Conservation (phyloP, 2,329 filamentous ascomycete genomes). For the Exophiala aquamarina region DNA sequence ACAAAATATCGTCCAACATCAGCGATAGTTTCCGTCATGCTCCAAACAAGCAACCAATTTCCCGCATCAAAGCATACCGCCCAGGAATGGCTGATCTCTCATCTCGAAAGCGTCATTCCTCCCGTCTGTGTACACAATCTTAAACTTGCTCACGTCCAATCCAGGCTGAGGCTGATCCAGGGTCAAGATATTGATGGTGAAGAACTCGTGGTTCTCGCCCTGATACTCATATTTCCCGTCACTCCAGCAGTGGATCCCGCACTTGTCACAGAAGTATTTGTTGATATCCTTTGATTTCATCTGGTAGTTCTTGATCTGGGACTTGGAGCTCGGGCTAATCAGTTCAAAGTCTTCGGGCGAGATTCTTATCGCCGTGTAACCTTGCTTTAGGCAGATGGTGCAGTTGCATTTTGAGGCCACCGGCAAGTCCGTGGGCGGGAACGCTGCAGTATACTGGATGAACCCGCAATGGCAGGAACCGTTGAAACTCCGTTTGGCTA, state of each 20-base stretch:
- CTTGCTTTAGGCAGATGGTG: conserved; percentile 26
- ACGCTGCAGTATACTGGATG: conserved; percentile 50
- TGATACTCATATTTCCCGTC: conserved; percentile 14
- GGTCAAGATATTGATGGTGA: conserved; percentile 20
- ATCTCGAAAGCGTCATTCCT: conserved; percentile 13
- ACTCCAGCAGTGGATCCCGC: conserved; percentile 19
- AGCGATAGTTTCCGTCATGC: no score
- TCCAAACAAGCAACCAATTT: not conserved
- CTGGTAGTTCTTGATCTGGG: conserved; percentile 22
- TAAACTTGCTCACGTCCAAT: conserved; percentile 23
- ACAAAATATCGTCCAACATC: no score
- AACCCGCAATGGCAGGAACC: conserved; percentile 58
- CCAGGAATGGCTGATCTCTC: conserved; percentile 15
- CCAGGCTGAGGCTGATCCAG: conserved; percentile 28
- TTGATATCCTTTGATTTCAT: conserved; percentile 7
- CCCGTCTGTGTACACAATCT: conserved; percentile 20
- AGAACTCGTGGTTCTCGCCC: conserved; percentile 14
- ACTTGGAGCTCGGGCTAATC: conserved; percentile 16
- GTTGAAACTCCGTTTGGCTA: conserved; percentile 34
- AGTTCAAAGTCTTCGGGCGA: conserved; percentile 19
- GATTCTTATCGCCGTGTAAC: conserved; percentile 14
- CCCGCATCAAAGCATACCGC: conserved; percentile 1
- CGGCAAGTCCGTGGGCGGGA: conserved; percentile 13
- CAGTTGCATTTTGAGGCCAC: conserved; percentile 25
- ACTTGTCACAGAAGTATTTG: conserved; percentile 26